Conservation (phyloP, 768 basidiomycete species). For the Suillus brevipes region DNA sequence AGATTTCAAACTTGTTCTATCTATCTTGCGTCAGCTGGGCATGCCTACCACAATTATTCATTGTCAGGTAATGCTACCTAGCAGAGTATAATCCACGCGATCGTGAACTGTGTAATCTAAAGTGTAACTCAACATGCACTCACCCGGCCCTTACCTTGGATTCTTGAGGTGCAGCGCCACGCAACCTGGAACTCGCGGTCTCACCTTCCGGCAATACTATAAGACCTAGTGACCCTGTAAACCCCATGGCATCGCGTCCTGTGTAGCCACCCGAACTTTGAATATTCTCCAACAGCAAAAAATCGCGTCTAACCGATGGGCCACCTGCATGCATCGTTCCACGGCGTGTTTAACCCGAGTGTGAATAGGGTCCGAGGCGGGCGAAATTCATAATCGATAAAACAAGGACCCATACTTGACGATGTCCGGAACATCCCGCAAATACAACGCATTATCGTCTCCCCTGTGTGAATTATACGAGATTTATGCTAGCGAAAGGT, state of each 20-base stretch:
- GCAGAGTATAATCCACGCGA: neutral
- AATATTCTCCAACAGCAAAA: neutral
- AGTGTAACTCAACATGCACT: neutral
- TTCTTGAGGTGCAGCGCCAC: neutral
- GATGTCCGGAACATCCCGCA: too few relatives aligned
- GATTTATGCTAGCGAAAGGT: too few relatives aligned
- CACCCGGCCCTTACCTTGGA: neutral
- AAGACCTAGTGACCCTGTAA: neutral
- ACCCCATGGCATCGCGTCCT: too few relatives aligned
- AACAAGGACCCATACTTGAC: neutral
- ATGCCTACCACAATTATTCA: neutral
- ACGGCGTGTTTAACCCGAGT: neutral
- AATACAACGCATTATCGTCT: too few relatives aligned
- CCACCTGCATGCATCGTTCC: neutral
- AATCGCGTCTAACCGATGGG: neutral
- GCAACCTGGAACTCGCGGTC: neutral
- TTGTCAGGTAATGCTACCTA: neutral
- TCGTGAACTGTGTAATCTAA: neutral
- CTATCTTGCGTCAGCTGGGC: neutral
- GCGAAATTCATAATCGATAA: neutral
- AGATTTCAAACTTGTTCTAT: neutral
- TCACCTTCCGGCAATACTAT: neutral
- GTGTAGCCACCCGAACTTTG: neutral
- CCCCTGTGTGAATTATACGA: too few relatives aligned
- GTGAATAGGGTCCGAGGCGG: neutral